phyloP scores from a whole-genome alignment of 129 eudicot species.

The Pulicaria dysenterica region DNA sequence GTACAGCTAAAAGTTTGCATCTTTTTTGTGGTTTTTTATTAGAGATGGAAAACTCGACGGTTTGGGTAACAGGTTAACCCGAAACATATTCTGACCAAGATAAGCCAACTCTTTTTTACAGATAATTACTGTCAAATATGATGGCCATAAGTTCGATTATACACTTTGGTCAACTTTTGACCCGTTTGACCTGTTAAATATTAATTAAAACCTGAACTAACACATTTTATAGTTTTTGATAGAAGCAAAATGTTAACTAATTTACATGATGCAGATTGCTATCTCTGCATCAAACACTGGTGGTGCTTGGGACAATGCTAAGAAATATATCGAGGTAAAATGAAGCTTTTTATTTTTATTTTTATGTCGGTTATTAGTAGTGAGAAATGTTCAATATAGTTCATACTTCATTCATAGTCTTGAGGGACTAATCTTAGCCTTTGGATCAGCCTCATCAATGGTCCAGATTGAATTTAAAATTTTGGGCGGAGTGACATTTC shows the following conservation, averaged over 20 bases:
- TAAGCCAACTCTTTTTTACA: too few relatives aligned
- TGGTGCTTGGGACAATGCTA: constrained; percentile 98
- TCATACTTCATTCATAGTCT: too few relatives aligned
- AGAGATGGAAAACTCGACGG: neutral
- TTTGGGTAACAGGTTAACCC: neutral
- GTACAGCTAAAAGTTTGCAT: constrained; percentile 33
- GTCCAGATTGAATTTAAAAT: too few relatives aligned
- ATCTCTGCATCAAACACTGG: constrained; percentile 99
- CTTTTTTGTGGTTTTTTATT: neutral
- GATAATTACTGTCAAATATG: too few relatives aligned
- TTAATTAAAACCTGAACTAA: too few relatives aligned
- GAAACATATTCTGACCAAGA: too few relatives aligned
- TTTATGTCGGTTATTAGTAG: too few relatives aligned
- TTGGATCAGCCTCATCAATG: too few relatives aligned
- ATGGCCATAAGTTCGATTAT: neutral
- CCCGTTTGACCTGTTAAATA: neutral
- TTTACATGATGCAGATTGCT: constrained; percentile 59
- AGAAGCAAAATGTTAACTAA: constrained; percentile 15
- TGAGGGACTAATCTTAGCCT: too few relatives aligned
- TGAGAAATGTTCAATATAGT: too few relatives aligned
- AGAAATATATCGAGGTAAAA: constrained; percentile 84
- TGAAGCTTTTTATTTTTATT: neutral
- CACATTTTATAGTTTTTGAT: neutral
- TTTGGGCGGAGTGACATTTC: too few relatives aligned
- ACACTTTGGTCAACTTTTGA: neutral